phyloP scores from a whole-genome alignment of 2,329 filamentous ascomycete species.

The Colletotrichum abscissum region DNA sequence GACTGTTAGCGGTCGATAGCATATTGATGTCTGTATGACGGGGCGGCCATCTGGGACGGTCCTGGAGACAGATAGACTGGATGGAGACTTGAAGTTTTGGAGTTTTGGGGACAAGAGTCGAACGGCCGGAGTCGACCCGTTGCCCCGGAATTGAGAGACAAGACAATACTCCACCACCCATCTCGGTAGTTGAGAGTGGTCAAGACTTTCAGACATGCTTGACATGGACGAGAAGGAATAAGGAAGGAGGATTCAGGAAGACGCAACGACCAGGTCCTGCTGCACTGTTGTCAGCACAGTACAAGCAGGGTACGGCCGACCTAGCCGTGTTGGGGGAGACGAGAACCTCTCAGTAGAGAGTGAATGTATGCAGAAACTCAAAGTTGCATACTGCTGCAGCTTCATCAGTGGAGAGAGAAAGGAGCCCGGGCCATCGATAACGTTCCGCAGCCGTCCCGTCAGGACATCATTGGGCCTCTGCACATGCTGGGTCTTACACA shows the following conservation, averaged over 20 bases:
- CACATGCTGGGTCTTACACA: neutral
- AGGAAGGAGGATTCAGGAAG: neutral
- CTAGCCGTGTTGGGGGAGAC: neutral
- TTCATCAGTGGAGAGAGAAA: neutral
- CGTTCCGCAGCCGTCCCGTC: neutral
- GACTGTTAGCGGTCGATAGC: neutral
- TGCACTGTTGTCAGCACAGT: neutral
- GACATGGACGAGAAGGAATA: neutral
- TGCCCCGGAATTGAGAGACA: constrained; percentile 13
- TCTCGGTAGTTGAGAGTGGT: constrained; percentile 16
- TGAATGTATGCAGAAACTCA: neutral
- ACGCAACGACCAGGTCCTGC: neutral
- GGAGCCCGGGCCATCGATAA: neutral
- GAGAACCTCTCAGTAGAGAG: neutral
- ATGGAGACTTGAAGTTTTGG: neutral
- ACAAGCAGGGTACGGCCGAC: neutral
- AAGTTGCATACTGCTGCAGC: constrained; percentile 12
- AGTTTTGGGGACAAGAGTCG: neutral
- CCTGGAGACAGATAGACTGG: neutral
- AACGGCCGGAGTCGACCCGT: neutral
- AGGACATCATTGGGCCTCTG: neutral
- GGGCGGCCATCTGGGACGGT: neutral
- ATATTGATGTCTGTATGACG: neutral
- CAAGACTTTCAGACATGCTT: neutral
- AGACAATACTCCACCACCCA: neutral